These are phyloP conservation scores for Isatis tinctoria DNA, from an alignment of 345 rosid species.

Conservation along the genomic window DNA sequence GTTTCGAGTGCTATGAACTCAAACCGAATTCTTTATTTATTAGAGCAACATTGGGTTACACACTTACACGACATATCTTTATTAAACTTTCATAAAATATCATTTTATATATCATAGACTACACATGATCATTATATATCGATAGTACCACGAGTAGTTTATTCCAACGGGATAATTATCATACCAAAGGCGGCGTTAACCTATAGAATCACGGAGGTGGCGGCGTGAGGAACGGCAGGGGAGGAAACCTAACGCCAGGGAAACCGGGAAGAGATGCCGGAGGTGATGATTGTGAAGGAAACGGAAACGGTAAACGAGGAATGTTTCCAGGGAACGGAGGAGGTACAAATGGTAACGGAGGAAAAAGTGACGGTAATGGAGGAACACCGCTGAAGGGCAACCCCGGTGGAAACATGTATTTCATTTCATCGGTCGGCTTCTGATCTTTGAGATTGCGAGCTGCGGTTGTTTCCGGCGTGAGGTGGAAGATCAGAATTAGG, in stretches of 20 bases:
- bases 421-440: background rate
- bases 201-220: slow-evolving; percentile 19
- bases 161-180: background rate
- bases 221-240: slow-evolving; percentile 20
- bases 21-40: background rate
- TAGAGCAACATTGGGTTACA: background rate
- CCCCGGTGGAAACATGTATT: slow-evolving; percentile 15
- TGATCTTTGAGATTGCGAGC: slow-evolving; percentile 18
- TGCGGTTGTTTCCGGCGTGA: slow-evolving; percentile 9
- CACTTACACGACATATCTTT: background rate
- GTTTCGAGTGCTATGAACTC: background rate
- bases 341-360: slow-evolving; percentile 11
- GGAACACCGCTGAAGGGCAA: slow-evolving; percentile 29
- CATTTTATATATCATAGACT: slow-evolving; percentile 1
- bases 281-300: slow-evolving; percentile 23
- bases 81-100: background rate
- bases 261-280: slow-evolving; percentile 15
- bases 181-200: background rate
- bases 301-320: slow-evolving; percentile 19
- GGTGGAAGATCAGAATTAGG: slow-evolving; percentile 17
- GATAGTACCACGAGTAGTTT: slow-evolving; percentile 9
- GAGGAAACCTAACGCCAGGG: slow-evolving; percentile 24
- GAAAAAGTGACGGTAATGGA: slow-evolving; percentile 22
- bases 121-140: background rate
- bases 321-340: slow-evolving; percentile 17